Evolutionary conservation across 495 filamentous ascomycete genomes (phyloP), one percentile per base, ranked within the genome.

Genomic region (Chaetomidium leptoderma): DNA sequence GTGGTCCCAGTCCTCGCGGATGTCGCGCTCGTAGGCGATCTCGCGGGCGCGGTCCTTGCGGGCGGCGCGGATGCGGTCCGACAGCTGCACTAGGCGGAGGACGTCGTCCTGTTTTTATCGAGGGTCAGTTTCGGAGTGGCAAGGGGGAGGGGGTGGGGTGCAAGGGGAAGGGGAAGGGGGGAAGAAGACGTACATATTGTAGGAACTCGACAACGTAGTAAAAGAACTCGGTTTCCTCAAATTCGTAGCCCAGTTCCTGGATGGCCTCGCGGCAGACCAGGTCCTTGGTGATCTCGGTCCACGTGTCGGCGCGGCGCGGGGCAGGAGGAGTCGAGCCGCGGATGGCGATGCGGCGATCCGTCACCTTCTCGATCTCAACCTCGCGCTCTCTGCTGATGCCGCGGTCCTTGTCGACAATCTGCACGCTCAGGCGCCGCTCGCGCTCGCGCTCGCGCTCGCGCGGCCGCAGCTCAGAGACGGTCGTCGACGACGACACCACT

Each of bases 201-300:
- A 98, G 79, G 71, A 95, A 96, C 56, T 92, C 86, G 74, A 96
- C 91, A 35, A 98, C 82, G 66, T 97, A 97, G 72, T 88, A 97
- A 71, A 89, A 95, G 47, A 74, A 82, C 49, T 89, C 87, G 2
- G 90, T 93, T 75, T 97, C 92, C 66, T 97, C 92, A 65, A 84
- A 97, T 62, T 90, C 89, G 71, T 95, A 97, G 0, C 90, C 91
- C 57, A 84, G 69, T 51, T 85, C 74, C 58, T 95, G 86, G 61
- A 98, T 90, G 0, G 93, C 95, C 66, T 97, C 92, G 54, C 83
- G 82, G 37, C 86, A 80, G 13, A 98, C 90, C 46, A 98, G 71
- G 62, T 96, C 91, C 74, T 95, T 97, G 8, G 92, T 95, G 63
- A 98, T 91, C 69, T 97, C 93, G 0, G 93, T 98, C 95, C 95